Conservation (phyloP, 305 asterid genomes). For the Fraxinus velutina region DNA sequence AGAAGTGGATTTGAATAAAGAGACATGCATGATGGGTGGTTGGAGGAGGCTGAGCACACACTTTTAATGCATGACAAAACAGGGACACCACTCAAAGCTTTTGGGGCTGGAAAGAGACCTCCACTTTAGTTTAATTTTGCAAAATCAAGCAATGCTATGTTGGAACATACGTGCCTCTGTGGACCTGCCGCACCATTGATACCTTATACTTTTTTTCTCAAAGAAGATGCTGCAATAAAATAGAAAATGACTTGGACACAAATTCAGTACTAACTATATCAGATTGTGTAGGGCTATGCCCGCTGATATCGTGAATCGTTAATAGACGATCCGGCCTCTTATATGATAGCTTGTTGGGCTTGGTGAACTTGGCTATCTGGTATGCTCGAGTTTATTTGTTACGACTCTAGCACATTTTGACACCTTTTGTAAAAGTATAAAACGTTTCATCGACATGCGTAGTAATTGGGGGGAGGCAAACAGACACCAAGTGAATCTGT, state of each 20-base stretch:
- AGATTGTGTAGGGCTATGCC: background rate
- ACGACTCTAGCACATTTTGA: background rate
- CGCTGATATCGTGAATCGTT: background rate
- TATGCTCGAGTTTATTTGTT: background rate
- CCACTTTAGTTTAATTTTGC: conserved; percentile 29
- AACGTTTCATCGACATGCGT: background rate
- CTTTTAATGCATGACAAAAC: background rate
- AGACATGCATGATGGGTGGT: conserved; percentile 24
- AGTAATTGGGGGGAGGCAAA: background rate
- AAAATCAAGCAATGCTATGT: conserved; percentile 40
- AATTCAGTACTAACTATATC: background rate
- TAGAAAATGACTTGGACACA: background rate
- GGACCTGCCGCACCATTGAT: conserved; percentile 24
- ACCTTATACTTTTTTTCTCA: background rate
- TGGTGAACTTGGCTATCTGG: background rate
- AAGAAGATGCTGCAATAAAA: background rate
- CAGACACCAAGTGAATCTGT: conserved; percentile 19
- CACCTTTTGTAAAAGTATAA: background rate
- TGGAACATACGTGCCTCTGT: conserved; percentile 29
- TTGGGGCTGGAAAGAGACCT: conserved; percentile 27
- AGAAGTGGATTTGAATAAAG: conserved; percentile 24
- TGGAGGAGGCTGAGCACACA: conserved; percentile 19
- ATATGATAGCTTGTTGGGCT: background rate
- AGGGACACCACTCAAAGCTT: conserved; percentile 21
- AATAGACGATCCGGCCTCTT: background rate